Base-by-base conservation (phyloP, 2,329 filamentous ascomycete genomes). In the Ramularia endophylla region DNA sequence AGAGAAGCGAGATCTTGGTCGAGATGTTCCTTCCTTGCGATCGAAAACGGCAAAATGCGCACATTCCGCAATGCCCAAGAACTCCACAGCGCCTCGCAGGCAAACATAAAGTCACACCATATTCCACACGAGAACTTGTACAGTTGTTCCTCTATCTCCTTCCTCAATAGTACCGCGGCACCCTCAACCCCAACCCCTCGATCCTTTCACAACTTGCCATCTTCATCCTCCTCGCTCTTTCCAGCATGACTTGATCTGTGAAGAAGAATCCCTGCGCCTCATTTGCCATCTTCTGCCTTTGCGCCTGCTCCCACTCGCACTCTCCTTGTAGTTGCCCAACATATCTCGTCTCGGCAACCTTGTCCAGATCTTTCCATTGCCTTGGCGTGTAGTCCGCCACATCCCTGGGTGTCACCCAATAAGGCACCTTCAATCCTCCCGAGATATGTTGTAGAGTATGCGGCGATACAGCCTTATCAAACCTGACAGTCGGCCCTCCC, bases 231-330 rank as follows among this genome's bases (percentile, higher is more conserved):
- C 74, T 68, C 20, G 89, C 89, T 44, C 78, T 65, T 47, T 81
- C 77, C 78, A 94, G 78, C 70, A 87, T 88, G 48, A 82, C 81
- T 38, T 80, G 73, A 57, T 95, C 87, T 41, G 81, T 78, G 63
- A 80, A 88, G 59, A 95, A 87, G 84, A 88, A 95, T 3, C 89
- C 89, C 54, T 85, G 80, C 0, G 89, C 88, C 35, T 86, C 82
- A 50, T 94, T 80, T 48, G 81, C 71, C 64, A 88, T 70, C 50
- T 80, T 73, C 58, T 80, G 75, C 63, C 82, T 76, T 38, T 75
- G 69, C 35, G 75, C 67, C 48, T 78, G 69, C 68, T 98, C 89
- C 41, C 71, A 71, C 48, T 90, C 83, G 66, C 92, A 98, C 58
- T 83, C 74, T 43, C 73, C 70, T 36, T 76, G 77, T 38, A 95